These are phyloP conservation scores for Pichia sp. DNA, from an alignment of 1,139 yeast genomes.

Conservation along the genomic window DNA sequence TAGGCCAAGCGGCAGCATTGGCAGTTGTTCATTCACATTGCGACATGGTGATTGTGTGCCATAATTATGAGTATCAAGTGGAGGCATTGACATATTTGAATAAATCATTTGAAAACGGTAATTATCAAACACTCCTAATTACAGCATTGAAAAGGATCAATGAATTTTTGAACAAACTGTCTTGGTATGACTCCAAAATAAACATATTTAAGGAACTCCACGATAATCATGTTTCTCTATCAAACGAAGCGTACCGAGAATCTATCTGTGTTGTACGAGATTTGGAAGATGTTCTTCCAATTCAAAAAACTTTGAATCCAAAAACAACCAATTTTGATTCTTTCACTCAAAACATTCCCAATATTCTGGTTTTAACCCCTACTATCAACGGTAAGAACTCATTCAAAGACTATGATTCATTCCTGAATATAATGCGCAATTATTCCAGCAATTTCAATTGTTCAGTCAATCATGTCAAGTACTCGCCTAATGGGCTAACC, in stretches of 20 bases:
- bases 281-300: slow-evolving; percentile 43
- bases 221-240: slow-evolving; percentile 36
- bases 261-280: slow-evolving; percentile 53
- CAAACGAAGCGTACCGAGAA: slow-evolving; percentile 41
- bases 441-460: not conserved
- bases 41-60: slow-evolving; percentile 58
- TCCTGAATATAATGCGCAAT: not conserved
- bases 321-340: not conserved
- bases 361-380: not conserved
- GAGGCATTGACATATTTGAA: slow-evolving; percentile 51
- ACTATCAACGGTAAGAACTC: not conserved
- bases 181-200: slow-evolving; percentile 36
- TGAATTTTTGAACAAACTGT: slow-evolving; percentile 33
- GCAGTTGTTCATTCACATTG: slow-evolving; percentile 55
- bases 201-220: slow-evolving; percentile 31
- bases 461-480: slow-evolving; percentile 15
- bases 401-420: too few relatives aligned
- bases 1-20: slow-evolving; percentile 58
- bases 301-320: slow-evolving; percentile 33
- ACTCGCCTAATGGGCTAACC: slow-evolving; percentile 57
- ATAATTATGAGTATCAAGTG: slow-evolving; percentile 45
- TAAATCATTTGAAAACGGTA: slow-evolving; percentile 48
- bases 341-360: too few relatives aligned
- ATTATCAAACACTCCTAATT: slow-evolving; percentile 34
- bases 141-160: slow-evolving; percentile 39